Percentiles rank a stretch among this genome's conserved stretches.
Conservation (phyloP, 345 rosid species). For the Euphorbia tirucalli region DNA sequence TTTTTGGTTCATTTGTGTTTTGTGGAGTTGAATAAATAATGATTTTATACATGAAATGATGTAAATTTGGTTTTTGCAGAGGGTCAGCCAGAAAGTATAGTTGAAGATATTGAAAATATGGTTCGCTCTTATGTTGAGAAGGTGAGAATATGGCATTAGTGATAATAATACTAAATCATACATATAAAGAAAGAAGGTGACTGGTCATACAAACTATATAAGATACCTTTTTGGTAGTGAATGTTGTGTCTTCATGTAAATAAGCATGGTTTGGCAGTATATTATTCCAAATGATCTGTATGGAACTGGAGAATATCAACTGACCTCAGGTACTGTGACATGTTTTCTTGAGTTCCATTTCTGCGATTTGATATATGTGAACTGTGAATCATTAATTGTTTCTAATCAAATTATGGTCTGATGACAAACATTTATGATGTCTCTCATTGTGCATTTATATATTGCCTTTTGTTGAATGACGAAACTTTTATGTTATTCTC, state of each 20-base stretch:
- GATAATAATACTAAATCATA: background rate
- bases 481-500: background rate
- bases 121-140: constrained; percentile 98
- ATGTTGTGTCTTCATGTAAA: background rate
- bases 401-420: background rate
- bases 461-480: background rate
- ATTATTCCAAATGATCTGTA: background rate
- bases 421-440: background rate
- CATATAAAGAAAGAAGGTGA: background rate
- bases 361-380: background rate
- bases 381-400: background rate
- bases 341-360: background rate
- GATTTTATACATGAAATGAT: constrained; percentile 11
- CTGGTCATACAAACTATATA: constrained; percentile 12
- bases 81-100: constrained; percentile 87
- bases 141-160: constrained; percentile 44
- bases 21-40: background rate
- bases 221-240: background rate
- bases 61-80: constrained; percentile 51
- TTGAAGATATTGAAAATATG: constrained; percentile 94
- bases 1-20: background rate
- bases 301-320: background rate
- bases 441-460: background rate
- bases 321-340: background rate
- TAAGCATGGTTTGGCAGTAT: background rate